Evolutionary conservation across 75 land plant species (phyloP).

Genomic region (Selaginella tamariscina): DNA sequence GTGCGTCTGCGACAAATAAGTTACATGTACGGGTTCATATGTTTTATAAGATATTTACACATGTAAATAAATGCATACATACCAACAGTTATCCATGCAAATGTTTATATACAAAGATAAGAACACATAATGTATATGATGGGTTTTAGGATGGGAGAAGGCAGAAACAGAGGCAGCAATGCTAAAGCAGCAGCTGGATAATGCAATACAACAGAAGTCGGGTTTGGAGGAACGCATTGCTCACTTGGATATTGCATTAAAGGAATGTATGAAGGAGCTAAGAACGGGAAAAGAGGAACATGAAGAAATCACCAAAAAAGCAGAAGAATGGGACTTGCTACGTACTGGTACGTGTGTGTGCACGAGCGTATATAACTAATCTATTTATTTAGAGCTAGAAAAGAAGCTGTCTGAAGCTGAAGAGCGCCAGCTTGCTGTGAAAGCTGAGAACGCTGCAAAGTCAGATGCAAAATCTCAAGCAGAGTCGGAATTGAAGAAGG

Average conservation of each 20-base stretch:
- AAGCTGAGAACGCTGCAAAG: neutral
- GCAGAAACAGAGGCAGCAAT: constrained; percentile 11
- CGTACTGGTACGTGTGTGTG: too few species aligned
- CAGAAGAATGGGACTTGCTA: neutral
- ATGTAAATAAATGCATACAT: too few species aligned
- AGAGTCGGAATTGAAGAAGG: constrained; percentile 39
- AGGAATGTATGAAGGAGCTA: constrained; percentile 10
- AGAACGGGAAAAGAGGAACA: neutral
- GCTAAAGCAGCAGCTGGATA: constrained; percentile 3
- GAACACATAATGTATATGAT: too few species aligned
- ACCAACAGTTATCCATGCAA: too few species aligned
- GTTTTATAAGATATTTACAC: too few species aligned
- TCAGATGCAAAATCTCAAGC: constrained; percentile 11
- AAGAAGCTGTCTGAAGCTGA: neutral
- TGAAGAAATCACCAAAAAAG: neutral
- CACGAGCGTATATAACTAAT: too few species aligned
- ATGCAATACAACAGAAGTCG: neutral
- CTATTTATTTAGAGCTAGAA: too few species aligned
- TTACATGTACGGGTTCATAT: too few species aligned
- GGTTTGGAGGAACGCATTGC: neutral
- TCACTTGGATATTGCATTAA: constrained; percentile 9
- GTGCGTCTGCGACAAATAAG: too few species aligned
- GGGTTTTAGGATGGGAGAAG: constrained; percentile 10
- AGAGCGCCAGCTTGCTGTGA: neutral
- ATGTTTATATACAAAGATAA: too few species aligned